These are phyloP conservation scores for Naegleria gruberi DNA, from an alignment of 208 protist species.

Conservation along the genomic window DNA sequence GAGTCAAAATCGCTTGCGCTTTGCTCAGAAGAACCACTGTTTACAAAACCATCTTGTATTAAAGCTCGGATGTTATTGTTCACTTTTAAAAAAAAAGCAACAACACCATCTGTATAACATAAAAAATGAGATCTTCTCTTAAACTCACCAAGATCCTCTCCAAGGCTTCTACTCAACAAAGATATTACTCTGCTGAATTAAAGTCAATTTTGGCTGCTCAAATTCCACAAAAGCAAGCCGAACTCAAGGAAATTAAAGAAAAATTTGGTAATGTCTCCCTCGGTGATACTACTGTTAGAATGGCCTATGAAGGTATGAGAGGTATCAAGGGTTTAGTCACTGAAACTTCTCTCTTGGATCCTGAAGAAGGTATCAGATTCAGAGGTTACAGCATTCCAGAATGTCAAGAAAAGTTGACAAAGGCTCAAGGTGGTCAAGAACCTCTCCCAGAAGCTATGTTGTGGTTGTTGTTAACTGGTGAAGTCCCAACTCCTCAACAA, in stretches of 20 bases:
- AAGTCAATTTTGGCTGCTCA: background rate
- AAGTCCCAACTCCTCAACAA: conserved; percentile 77
- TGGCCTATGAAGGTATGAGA: conserved; percentile 87
- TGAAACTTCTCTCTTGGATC: conserved; percentile 90
- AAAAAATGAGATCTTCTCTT: background rate
- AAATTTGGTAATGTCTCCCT: background rate
- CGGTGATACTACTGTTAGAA: conserved; percentile 59
- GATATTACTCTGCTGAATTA: background rate
- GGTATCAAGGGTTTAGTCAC: conserved; percentile 85
- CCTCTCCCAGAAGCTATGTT: conserved; percentile 87
- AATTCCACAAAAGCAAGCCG: conserved; percentile 9
- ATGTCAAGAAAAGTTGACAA: conserved; percentile 79
- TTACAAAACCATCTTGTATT: background rate
- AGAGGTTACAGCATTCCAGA: conserved; percentile 87
- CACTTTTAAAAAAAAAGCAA: background rate
- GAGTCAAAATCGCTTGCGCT: no score
- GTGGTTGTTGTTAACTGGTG: conserved; percentile 92
- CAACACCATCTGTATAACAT: background rate
- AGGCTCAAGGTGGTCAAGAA: conserved; percentile 47
- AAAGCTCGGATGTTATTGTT: background rate
- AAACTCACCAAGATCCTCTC: background rate
- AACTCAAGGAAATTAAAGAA: background rate
- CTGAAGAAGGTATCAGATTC: conserved; percentile 91
- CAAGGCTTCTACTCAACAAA: background rate
- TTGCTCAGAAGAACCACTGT: background rate